Evolutionary conservation across 1,284 basidiomycete genomes (phyloP), one percentile per base, ranked within the genome.

Genomic region (Stygiomarasmius scandens): DNA sequence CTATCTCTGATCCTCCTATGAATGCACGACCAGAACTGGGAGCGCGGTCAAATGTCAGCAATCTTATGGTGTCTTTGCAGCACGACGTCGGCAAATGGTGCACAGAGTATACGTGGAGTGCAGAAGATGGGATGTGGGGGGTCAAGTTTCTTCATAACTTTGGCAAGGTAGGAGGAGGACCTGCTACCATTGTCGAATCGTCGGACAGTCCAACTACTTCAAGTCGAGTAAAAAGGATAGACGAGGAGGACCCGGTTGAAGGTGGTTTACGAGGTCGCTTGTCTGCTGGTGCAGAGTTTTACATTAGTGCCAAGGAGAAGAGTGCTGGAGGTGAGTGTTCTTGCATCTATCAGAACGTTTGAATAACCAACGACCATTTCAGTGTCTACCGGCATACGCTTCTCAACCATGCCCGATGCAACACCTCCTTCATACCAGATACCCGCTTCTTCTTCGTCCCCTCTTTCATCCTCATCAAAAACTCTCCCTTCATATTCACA

Each of bases 331-430:
- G 94, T 95, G 63, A 72, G 86, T 81, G 24, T 24, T 20, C 38
- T 49, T 25, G 29, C 14, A 41, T 19, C 8, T 41, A 9, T 41
- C 38, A 4, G 14, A 19, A 41, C n/a, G 6, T 34, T 34, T 8
- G 32, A 8, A 8, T 34, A 56, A 45, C 63, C 9, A 63, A 56
- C 38, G 41, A 55, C 53, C 45, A 19, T 61, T 23, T 25, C 63
- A 96, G 92, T 98, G 1, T 98, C 96, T 2, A 94, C 95, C 14
- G 96, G 95, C 2, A 81, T 98, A 47, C 86, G 95, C 12, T 98
- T 98, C 71, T 92, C 93, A 2, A 97, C 95, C 2, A 74, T 96
- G 1, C 92, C 93, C 1, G 91, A 95, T 63, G 79, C 86, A 0
- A 84, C 87, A 12, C 82, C 86, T 0, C 82, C 86, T 1, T 87